Percentiles rank a stretch among this genome's conserved stretches.
Evolutionary conservation across 768 basidiomycete species (phyloP).

Genomic region (Bullera alba): DNA sequence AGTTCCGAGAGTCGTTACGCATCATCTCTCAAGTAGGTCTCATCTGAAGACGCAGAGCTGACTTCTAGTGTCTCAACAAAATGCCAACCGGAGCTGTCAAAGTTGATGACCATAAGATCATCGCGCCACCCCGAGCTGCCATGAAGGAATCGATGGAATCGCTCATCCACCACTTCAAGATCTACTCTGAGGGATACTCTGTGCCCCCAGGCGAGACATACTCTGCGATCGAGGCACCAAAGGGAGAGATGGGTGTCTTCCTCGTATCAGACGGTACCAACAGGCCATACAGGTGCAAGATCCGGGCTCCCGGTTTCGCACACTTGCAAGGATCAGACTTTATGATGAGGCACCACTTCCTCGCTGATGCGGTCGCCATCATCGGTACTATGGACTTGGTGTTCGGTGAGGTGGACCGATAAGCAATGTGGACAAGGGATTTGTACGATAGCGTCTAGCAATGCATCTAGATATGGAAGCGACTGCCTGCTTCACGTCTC

Average conservation of each 20-base stretch:
- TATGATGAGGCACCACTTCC: conserved; percentile 65
- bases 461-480: too few relatives aligned
- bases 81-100: conserved; percentile 88
- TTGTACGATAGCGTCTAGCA: background rate
- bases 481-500: too few relatives aligned
- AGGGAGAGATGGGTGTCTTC: conserved; percentile 98
- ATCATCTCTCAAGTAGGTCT: conserved; percentile 68
- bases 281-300: conserved; percentile 93
- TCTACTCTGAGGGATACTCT: conserved; percentile 93
- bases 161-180: conserved; percentile 98
- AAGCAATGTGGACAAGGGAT: background rate
- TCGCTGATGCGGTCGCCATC: conserved; percentile 91
- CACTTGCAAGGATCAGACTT: conserved; percentile 95
- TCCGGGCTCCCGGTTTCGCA: conserved; percentile 92
- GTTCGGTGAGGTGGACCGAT: conserved; percentile 67
- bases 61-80: conserved; percentile 79
- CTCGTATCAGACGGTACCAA: conserved; percentile 95
- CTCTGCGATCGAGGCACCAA: conserved; percentile 94
- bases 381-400: conserved; percentile 99
- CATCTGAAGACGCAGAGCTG: background rate
- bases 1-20: conserved; percentile 87
- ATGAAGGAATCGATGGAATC: conserved; percentile 99
- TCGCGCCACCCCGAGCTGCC: conserved; percentile 86
- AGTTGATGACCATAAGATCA: conserved; percentile 95
- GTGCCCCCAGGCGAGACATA: conserved; percentile 89